Conservation (phyloP, 1,284 basidiomycete genomes). For the Ustilago crameri region DNA sequence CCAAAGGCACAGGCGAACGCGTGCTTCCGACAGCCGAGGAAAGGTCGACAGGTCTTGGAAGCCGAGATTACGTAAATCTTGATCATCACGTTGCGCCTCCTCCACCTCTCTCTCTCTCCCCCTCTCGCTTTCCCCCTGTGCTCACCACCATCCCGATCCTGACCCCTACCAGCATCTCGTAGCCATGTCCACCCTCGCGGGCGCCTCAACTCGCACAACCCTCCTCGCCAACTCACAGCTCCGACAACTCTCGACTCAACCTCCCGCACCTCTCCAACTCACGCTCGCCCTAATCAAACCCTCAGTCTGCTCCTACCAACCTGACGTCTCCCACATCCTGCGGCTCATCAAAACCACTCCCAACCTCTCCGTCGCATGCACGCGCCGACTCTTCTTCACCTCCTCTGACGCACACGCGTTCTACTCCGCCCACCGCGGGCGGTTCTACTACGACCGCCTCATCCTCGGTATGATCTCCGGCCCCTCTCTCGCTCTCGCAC, state of each 20-base stretch:
- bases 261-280: constrained; percentile 35
- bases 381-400: constrained; percentile 56
- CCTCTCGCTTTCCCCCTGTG: not conserved
- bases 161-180: not conserved
- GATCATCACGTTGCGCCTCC: constrained; percentile 2
- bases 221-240: no score
- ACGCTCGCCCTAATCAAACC: constrained; percentile 66
- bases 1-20: constrained; percentile 9
- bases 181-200: not conserved
- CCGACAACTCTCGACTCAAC: not conserved
- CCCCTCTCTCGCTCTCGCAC: constrained; percentile 58
- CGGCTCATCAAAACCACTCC: constrained; percentile 51
- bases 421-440: constrained; percentile 63
- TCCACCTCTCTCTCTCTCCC: constrained; percentile 8
- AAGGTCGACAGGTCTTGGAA: no score
- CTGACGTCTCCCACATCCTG: constrained; percentile 55
- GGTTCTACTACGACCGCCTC: constrained; percentile 65
- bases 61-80: constrained; percentile 11
- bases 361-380: constrained; percentile 45
- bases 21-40: constrained; percentile 26
- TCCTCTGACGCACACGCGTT: constrained; percentile 59
- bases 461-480: constrained; percentile 63
- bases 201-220: not conserved
- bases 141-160: not conserved
- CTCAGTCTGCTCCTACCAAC: constrained; percentile 58